These are phyloP conservation scores for Xylaria telfairii DNA, from an alignment of 495 filamentous ascomycete genomes.

Conservation along the genomic window DNA sequence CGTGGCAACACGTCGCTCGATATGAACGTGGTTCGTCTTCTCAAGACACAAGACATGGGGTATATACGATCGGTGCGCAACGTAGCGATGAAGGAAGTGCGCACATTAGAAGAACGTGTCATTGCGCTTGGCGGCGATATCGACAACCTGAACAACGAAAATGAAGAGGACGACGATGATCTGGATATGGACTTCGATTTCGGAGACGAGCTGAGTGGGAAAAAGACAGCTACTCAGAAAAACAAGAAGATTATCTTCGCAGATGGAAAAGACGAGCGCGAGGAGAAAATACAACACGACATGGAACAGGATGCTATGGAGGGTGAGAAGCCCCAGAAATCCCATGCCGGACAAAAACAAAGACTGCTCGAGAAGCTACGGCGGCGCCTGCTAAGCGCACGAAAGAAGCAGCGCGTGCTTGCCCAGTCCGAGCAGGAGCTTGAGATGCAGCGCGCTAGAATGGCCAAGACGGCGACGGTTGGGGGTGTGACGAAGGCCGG, in stretches of 20 bases:
- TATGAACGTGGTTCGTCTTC: conserved; percentile 77
- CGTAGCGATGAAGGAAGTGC: conserved; percentile 53
- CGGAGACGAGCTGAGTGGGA: conserved; percentile 24
- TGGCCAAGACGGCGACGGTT: conserved; percentile 75
- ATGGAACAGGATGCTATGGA: conserved; percentile 41
- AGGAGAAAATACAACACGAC: conserved; percentile 29
- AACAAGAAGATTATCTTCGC: conserved; percentile 55
- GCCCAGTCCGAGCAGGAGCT: conserved; percentile 74
- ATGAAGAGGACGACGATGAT: conserved; percentile 40
- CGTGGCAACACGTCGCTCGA: conserved; percentile 65
- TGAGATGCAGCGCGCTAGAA: conserved; percentile 64
- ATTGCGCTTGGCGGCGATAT: conserved; percentile 43
- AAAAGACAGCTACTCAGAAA: conserved; percentile 18
- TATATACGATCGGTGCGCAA: conserved; percentile 76
- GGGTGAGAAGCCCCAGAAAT: conserved; percentile 53
- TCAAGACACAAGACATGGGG: conserved; percentile 95
- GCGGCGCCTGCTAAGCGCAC: conserved; percentile 65
- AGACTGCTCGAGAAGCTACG: conserved; percentile 48
- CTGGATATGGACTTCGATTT: conserved; percentile 34
- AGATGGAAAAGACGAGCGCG: conserved; percentile 44
- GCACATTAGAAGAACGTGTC: conserved; percentile 50
- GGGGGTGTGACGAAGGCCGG: conserved; percentile 82
- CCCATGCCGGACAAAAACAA: conserved; percentile 56
- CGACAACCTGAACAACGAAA: conserved; percentile 29
- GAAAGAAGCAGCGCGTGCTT: conserved; percentile 74